A percentile compares a stretch with the other conserved stretches of the same genome.
Evolutionary conservation across 1,284 basidiomycete genomes (phyloP).

Genomic region (Ustilago loliicola): DNA sequence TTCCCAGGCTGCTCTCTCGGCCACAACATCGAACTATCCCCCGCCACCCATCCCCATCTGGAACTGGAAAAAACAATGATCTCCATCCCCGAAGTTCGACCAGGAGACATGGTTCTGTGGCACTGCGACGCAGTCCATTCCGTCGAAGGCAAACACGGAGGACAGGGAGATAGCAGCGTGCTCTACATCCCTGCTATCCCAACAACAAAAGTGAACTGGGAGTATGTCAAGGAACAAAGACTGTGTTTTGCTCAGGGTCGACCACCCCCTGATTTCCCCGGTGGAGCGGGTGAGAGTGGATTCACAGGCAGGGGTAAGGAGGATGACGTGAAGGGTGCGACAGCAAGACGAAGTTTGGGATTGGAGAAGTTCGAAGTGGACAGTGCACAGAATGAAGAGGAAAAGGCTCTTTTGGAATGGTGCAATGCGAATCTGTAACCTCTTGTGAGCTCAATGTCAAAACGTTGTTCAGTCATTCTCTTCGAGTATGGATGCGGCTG

Average conservation of each 20-base stretch:
- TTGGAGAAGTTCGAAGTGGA: slow-evolving; percentile 26
- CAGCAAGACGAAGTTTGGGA: slow-evolving; percentile 29
- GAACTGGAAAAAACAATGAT: slow-evolving; percentile 77
- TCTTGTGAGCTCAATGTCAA: background rate
- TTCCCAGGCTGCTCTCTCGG: slow-evolving; percentile 77
- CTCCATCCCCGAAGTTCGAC: slow-evolving; percentile 76
- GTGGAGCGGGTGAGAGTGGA: slow-evolving; percentile 78
- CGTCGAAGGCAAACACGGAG: slow-evolving; percentile 78
- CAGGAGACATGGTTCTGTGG: slow-evolving; percentile 86
- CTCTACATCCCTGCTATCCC: slow-evolving; percentile 85
- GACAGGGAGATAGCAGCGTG: slow-evolving; percentile 79
- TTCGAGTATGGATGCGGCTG: background rate
- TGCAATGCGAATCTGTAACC: slow-evolving; percentile 36
- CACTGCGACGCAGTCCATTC: slow-evolving; percentile 83
- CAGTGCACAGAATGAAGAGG: background rate
- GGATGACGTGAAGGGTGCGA: slow-evolving; percentile 20
- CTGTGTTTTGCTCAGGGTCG: slow-evolving; percentile 75
- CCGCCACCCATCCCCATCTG: slow-evolving; percentile 80
- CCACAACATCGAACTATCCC: slow-evolving; percentile 78
- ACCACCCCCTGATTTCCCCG: slow-evolving; percentile 82
- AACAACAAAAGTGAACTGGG: slow-evolving; percentile 77
- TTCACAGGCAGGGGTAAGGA: slow-evolving; percentile 75
- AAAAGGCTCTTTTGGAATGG: slow-evolving; percentile 32
- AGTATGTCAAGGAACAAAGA: slow-evolving; percentile 78
- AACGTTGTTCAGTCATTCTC: background rate